Conservation (phyloP, 139 green algal species). For the Picochlorum sp. region DNA sequence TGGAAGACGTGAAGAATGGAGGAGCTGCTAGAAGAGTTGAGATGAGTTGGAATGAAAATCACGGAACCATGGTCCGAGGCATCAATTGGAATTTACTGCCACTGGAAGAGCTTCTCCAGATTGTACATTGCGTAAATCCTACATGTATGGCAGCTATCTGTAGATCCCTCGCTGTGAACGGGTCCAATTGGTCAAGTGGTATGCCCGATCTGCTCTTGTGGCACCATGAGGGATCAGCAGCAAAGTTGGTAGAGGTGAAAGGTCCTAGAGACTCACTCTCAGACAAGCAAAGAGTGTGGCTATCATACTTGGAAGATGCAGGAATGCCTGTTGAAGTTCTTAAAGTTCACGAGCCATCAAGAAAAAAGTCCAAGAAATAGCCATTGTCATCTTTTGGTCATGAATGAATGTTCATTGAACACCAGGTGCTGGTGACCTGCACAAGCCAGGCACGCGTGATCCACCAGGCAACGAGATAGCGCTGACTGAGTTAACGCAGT, state of each 20-base stretch:
- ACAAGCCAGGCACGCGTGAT: too few species aligned
- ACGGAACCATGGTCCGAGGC: slow-evolving; percentile 37
- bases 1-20: slow-evolving; percentile 28
- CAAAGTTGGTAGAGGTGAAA: slow-evolving; percentile 52
- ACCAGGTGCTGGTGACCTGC: too few species aligned
- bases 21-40: slow-evolving; percentile 18
- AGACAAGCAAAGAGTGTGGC: slow-evolving; percentile 69
- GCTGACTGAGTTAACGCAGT: too few species aligned
- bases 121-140: slow-evolving; percentile 60
- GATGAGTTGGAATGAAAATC: slow-evolving; percentile 30
- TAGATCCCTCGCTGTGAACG: slow-evolving; percentile 63
- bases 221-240: slow-evolving; percentile 16
- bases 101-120: slow-evolving; percentile 48
- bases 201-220: slow-evolving; percentile 87
- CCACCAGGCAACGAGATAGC: too few species aligned
- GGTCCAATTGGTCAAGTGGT: slow-evolving; percentile 44
- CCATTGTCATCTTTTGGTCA: too few species aligned
- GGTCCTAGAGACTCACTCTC: slow-evolving; percentile 67
- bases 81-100: slow-evolving; percentile 59
- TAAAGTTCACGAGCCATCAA: slow-evolving; percentile 28
- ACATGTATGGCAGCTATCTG: slow-evolving; percentile 55
- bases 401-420: too few species aligned
- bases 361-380: background rate
- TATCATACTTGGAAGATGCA: slow-evolving; percentile 36
- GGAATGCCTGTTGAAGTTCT: slow-evolving; percentile 42